phyloP scores from a whole-genome alignment of 106 monocot species.

The Dendrobium huoshanense region DNA sequence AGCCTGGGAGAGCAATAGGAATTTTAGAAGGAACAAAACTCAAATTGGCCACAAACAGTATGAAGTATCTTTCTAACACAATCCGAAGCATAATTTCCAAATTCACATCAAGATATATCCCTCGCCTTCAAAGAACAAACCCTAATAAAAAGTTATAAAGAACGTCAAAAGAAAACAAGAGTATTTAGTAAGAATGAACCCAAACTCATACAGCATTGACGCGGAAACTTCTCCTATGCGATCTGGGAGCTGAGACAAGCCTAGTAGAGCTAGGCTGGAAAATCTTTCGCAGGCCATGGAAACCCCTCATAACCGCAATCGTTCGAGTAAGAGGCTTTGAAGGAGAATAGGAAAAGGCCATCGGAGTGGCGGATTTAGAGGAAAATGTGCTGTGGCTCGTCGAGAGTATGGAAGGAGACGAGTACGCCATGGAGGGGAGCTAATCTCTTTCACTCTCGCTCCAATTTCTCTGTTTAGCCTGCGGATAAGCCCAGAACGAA shows the following conservation, averaged over 20 bases:
- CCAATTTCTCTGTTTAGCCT: background rate
- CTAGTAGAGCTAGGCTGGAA: slow-evolving; percentile 18
- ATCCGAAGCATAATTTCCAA: background rate
- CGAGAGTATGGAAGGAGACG: slow-evolving; percentile 32
- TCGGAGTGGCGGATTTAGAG: slow-evolving; percentile 13
- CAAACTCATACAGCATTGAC: slow-evolving; percentile 49
- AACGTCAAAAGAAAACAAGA: background rate
- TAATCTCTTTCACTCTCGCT: background rate
- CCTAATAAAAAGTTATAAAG: background rate
- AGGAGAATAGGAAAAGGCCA: slow-evolving; percentile 11
- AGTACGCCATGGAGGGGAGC: slow-evolving; percentile 31
- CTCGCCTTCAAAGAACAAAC: background rate
- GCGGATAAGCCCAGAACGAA: background rate
- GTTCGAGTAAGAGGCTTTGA: slow-evolving; percentile 19
- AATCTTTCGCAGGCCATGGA: slow-evolving; percentile 32
- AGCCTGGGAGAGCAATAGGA: background rate
- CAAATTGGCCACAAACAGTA: too few species aligned
- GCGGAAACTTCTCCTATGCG: slow-evolving; percentile 41
- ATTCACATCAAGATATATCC: background rate
- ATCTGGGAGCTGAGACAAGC: slow-evolving; percentile 19
- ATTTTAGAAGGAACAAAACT: too few species aligned
- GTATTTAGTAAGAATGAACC: background rate
- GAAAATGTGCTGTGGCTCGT: slow-evolving; percentile 15
- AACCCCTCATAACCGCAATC: slow-evolving; percentile 29
- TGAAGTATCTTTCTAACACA: too few species aligned